A percentile compares a stretch with the other conserved stretches of the same genome.
Evolutionary conservation across 2,329 filamentous ascomycete genomes (phyloP).

Genomic region (Cercospora sojina): DNA sequence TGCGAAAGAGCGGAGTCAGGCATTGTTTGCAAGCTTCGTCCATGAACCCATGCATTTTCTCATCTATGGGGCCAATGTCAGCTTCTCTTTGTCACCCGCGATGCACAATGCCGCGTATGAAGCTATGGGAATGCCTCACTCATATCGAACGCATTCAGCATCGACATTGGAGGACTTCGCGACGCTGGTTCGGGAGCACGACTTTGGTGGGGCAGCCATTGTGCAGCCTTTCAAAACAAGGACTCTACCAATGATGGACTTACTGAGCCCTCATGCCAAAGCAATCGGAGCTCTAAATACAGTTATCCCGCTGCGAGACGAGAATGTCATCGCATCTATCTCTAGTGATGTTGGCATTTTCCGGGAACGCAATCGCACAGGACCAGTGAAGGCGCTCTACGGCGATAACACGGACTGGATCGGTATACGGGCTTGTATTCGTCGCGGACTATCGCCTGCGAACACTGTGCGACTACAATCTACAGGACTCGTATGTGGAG

Average conservation of each 20-base stretch:
- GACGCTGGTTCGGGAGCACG: constrained; percentile 54
- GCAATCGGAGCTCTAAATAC: constrained; percentile 78
- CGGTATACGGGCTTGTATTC: constrained; percentile 70
- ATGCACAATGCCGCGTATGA: constrained; percentile 73
- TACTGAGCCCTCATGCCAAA: constrained; percentile 68
- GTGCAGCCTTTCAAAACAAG: constrained; percentile 74
- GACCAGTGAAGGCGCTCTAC: constrained; percentile 67
- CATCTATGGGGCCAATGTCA: constrained; percentile 70
- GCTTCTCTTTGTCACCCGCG: constrained; percentile 70
- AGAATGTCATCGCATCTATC: constrained; percentile 41
- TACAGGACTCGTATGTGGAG: constrained; percentile 56
- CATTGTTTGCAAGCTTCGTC: constrained; percentile 65
- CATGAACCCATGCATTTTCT: constrained; percentile 70
- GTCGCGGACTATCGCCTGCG: constrained; percentile 69
- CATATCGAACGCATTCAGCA: constrained; percentile 65
- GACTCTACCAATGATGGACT: constrained; percentile 63
- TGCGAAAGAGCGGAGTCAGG: constrained; percentile 61
- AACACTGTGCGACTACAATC: constrained; percentile 56
- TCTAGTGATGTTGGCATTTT: constrained; percentile 54
- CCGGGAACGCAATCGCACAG: constrained; percentile 61
- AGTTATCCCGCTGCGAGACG: constrained; percentile 66
- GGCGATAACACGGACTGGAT: constrained; percentile 84
- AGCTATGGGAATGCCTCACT: constrained; percentile 66
- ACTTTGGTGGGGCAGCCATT: constrained; percentile 71
- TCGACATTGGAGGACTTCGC: constrained; percentile 63